A percentile compares a stretch with the other conserved stretches of the same genome.
Evolutionary conservation across 805 yeast genomes (phyloP).

Genomic region (Yamadazyma kitorensis): DNA sequence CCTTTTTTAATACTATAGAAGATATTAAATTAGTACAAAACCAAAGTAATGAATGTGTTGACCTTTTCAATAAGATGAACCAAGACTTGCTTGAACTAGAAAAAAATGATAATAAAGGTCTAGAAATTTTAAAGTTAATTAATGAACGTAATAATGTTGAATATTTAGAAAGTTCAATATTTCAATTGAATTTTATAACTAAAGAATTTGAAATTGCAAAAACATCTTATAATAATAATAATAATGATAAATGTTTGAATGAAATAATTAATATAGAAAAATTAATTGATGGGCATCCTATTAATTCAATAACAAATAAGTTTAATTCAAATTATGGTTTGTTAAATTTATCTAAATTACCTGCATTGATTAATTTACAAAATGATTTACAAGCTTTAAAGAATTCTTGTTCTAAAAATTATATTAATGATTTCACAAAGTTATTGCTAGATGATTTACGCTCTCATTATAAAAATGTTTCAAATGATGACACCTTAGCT

Average conservation of each 20-base stretch:
- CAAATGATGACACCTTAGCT: conserved; percentile 46
- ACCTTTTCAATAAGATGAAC: conserved; percentile 45
- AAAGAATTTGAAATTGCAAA: conserved; percentile 33
- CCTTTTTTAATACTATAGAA: conserved; percentile 80
- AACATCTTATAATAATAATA: conserved; percentile 39
- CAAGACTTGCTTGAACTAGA: conserved; percentile 46
- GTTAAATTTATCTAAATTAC: conserved; percentile 41
- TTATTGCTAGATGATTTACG: conserved; percentile 61
- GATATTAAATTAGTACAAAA: conserved; percentile 66
- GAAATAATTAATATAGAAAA: conserved; percentile 55
- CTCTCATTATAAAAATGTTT: conserved; percentile 49
- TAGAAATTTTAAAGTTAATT: conserved; percentile 47
- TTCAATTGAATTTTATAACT: conserved; percentile 46
- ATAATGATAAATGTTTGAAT: conserved; percentile 55
- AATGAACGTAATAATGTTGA: conserved; percentile 58
- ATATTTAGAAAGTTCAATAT: conserved; percentile 57
- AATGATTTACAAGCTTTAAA: conserved; percentile 55
- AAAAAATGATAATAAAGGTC: conserved; percentile 45
- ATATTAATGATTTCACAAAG: conserved; percentile 54
- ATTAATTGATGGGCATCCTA: conserved; percentile 38
- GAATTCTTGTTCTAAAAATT: conserved; percentile 67
- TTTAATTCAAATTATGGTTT: conserved; percentile 28
- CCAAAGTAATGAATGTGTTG: conserved; percentile 51
- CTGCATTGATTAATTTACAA: conserved; percentile 50
- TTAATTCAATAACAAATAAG: too few relatives aligned